Percentiles rank a stretch among this genome's conserved stretches.
Conservation (phyloP, 2,329 filamentous ascomycete genomes). For the Acephala macrosclerotiorum region DNA sequence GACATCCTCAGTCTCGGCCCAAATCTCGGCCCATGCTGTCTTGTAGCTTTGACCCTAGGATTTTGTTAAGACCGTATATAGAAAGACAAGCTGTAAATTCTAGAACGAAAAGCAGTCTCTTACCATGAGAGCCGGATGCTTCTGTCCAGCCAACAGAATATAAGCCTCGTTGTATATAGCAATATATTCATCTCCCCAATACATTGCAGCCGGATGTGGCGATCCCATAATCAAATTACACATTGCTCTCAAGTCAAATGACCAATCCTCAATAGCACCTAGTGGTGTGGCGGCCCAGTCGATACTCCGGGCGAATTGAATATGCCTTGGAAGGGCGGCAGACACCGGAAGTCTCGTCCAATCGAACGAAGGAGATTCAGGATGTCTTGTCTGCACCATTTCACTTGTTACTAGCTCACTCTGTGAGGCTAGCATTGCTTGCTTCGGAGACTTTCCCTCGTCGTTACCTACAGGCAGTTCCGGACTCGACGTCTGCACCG, state of each 20-base stretch:
- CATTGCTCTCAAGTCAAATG: slow-evolving; percentile 75
- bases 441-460: slow-evolving; percentile 20
- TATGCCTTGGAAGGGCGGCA: slow-evolving; percentile 71
- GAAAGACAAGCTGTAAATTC: slow-evolving; percentile 2
- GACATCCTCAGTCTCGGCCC: slow-evolving; percentile 72
- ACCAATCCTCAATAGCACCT: slow-evolving; percentile 79
- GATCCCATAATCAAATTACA: slow-evolving; percentile 84
- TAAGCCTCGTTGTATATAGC: slow-evolving; percentile 79
- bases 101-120: not conserved
- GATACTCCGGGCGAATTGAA: slow-evolving; percentile 73
- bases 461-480: slow-evolving; percentile 11
- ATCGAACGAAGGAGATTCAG: slow-evolving; percentile 64
- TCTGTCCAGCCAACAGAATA: slow-evolving; percentile 74
- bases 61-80: slow-evolving; percentile 18
- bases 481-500: slow-evolving; percentile 18
- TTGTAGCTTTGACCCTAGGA: slow-evolving; percentile 68
- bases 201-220: slow-evolving; percentile 78
- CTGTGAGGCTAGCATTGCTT: slow-evolving; percentile 32
- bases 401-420: slow-evolving; percentile 20
- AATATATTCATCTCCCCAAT: slow-evolving; percentile 77
- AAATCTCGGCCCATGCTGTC: slow-evolving; percentile 76
- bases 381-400: slow-evolving; percentile 26
- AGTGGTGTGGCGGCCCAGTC: slow-evolving; percentile 79
- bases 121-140: slow-evolving; percentile 76
- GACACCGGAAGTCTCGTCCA: slow-evolving; percentile 78